Evolutionary conservation across 2,329 filamentous ascomycete genomes (phyloP).

Genomic region (Cadophora sp.): DNA sequence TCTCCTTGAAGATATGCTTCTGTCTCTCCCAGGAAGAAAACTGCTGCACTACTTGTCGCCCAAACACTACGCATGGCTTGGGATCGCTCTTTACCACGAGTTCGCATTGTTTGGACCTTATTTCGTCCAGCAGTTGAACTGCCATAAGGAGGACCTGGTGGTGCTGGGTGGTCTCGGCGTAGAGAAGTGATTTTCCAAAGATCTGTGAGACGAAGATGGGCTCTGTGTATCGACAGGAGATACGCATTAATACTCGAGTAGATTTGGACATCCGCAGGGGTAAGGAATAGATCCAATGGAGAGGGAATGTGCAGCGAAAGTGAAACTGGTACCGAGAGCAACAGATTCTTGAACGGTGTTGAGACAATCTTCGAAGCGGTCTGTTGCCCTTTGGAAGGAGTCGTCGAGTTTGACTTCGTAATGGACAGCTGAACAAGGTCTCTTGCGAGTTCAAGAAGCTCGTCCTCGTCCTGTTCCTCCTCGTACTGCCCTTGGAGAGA

Average conservation of each 20-base stretch:
- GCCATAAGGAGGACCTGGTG: constrained; percentile 68
- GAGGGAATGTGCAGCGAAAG: constrained; percentile 76
- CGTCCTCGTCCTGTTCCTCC: constrained; percentile 78
- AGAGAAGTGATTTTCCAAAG: constrained; percentile 87
- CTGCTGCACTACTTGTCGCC: constrained; percentile 85
- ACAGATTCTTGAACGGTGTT: constrained; percentile 77
- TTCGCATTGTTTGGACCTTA: constrained; percentile 66
- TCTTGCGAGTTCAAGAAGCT: constrained; percentile 82
- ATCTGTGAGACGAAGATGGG: constrained; percentile 82
- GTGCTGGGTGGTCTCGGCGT: constrained; percentile 77
- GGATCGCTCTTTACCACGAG: constrained; percentile 67
- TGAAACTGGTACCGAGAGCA: constrained; percentile 78
- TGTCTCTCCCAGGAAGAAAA: constrained; percentile 89
- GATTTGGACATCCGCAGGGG: constrained; percentile 73
- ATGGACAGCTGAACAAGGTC: constrained; percentile 74
- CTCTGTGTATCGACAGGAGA: constrained; percentile 82
- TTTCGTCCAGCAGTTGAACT: constrained; percentile 65
- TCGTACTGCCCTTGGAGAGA: constrained; percentile 72
- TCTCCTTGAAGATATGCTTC: constrained; percentile 90
- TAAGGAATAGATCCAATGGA: constrained; percentile 87
- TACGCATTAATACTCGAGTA: constrained; percentile 91
- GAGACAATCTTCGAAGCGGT: constrained; percentile 33
- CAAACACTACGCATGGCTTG: constrained; percentile 81
- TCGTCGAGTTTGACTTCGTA: constrained; percentile 52
- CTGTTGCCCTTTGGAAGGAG: constrained; percentile 43